Conservation (phyloP, 768 basidiomycete genomes). For the Pleurotus pulmonarius region DNA sequence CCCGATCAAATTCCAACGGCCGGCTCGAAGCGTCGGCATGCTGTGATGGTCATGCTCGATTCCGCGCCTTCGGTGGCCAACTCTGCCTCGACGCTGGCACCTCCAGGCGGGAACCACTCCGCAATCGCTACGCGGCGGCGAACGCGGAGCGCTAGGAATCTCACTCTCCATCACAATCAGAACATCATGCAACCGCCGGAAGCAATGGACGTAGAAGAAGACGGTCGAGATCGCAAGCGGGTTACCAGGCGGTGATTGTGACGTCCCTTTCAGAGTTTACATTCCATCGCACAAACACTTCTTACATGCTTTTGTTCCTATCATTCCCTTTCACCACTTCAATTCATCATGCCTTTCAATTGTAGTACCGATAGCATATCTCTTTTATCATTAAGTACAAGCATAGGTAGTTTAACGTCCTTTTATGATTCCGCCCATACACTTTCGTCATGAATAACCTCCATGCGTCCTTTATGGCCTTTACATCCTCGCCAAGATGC, state of each 20-base stretch:
- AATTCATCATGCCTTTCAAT: background rate
- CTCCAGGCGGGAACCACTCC: slow-evolving; percentile 12
- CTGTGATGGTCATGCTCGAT: slow-evolving; percentile 77
- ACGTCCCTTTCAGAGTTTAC: background rate
- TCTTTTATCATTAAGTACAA: background rate
- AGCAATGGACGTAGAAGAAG: slow-evolving; percentile 77
- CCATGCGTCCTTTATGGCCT: too few species aligned
- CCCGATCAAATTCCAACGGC: slow-evolving; percentile 35
- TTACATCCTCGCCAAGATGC: too few species aligned
- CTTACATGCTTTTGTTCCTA: too few species aligned
- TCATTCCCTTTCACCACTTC: background rate
- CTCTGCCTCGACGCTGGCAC: slow-evolving; percentile 27
- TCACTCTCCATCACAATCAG: slow-evolving; percentile 34
- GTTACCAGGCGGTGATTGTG: slow-evolving; percentile 54
- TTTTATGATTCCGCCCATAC: too few species aligned
- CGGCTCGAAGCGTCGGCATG: slow-evolving; percentile 73
- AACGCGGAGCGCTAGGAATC: slow-evolving; percentile 46
- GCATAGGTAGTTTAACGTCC: background rate
- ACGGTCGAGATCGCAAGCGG: slow-evolving; percentile 70
- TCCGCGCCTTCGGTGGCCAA: slow-evolving; percentile 37
- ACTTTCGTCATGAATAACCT: too few species aligned
- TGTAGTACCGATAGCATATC: background rate
- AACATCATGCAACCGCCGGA: slow-evolving; percentile 34
- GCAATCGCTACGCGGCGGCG: slow-evolving; percentile 42
- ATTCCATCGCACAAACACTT: background rate